These are phyloP conservation scores for Hordeum vulgare DNA, from an alignment of 176 grass and related monocot species.

Conservation along the genomic window MorexV3_pseudomolecules_assembly NC_058521.1:26814708-26815207, in stretches of 20 bases:
- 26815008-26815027: background rate
- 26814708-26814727: background rate
- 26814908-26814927: background rate
- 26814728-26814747: background rate
- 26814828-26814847: background rate
- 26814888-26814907: background rate
- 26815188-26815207: background rate
- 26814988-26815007: background rate
- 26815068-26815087: constrained; percentile 68
- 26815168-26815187: background rate
- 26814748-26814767: background rate
- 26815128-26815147: constrained; percentile 62
- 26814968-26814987: background rate
- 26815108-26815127: constrained; percentile 59
- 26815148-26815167: constrained; percentile 1
- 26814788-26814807: background rate
- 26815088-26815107: constrained; percentile 72
- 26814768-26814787: background rate
- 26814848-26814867: background rate
- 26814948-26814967: background rate
- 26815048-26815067: constrained; percentile 17
- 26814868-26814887: background rate
- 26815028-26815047: background rate
- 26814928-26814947: background rate
- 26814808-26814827: background rate